These are phyloP conservation scores for Aegilops bicornis DNA, from an alignment of 176 grass and related monocot genomes.

Conservation along the genomic window DNA sequence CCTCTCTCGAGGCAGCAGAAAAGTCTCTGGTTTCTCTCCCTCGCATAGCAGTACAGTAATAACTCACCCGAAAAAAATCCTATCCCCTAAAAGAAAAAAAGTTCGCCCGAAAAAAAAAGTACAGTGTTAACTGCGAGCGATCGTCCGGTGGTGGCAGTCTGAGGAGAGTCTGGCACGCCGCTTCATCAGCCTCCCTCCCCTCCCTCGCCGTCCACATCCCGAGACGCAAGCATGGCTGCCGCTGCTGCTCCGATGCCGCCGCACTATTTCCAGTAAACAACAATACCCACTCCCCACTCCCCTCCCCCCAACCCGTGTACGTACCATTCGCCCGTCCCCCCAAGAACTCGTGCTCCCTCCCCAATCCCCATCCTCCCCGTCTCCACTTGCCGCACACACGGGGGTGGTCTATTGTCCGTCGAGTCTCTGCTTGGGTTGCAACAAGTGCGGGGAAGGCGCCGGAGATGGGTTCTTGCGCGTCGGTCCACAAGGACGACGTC, in stretches of 20 bases:
- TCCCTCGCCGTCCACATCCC: not conserved
- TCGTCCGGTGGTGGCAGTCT: not conserved
- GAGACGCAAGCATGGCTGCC: constrained; percentile 24
- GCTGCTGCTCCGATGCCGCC: not conserved
- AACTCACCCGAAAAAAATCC: too few species aligned
- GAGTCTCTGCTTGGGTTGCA: too few species aligned
- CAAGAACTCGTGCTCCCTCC: constrained; percentile 19
- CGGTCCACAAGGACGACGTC: constrained; percentile 51
- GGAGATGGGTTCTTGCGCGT: constrained; percentile 86
- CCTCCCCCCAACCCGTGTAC: too few species aligned
- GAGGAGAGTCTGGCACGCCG: not conserved
- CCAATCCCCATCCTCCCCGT: not conserved
- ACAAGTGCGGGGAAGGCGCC: not conserved
- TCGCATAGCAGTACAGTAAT: not conserved
- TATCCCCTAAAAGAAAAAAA: too few species aligned
- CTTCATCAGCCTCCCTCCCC: not conserved
- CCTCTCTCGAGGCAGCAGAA: not conserved
- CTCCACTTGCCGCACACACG: not conserved
- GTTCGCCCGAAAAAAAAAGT: too few species aligned
- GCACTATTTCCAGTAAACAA: constrained; percentile 43
- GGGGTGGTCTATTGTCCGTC: too few species aligned
- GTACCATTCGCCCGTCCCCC: not conserved
- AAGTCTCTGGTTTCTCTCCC: not conserved
- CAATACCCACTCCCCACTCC: constrained; percentile 18
- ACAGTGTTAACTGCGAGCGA: not conserved